Evolutionary conservation across 2,329 filamentous ascomycete species (phyloP), one percentile per base, ranked within the genome.

Genomic region (Phialemonium atrogriseum): DNA sequence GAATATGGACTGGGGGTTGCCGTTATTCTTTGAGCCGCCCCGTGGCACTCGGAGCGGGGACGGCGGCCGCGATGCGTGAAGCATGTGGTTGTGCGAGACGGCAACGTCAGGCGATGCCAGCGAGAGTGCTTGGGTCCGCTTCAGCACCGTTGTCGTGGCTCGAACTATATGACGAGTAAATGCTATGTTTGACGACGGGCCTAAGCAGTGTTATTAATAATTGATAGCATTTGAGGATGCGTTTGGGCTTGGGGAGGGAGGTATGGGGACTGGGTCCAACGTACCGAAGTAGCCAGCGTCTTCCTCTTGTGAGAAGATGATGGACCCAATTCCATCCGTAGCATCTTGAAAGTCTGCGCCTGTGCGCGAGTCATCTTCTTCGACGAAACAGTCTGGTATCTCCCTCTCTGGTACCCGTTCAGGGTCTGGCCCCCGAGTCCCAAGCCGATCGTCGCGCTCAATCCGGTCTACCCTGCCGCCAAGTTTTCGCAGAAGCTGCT

Each of bases 161-260:
- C 30, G 20, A 13, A 32, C 30, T 15, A 47, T 46, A 24, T 41
- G 37, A 0, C 45, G 43, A n/a, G 38, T 31, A n/a, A 48, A 47
- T 7, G 46, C 44, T 10, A 47, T 48, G 18, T 48, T 48, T 11
- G 44, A 47, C 7, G 43, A 45, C 1, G 46, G 44, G 3, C 41
- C 41, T 44, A 13, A 7, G n/a, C 17, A 4, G 8, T 6, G 11
- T 35, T 10, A 30, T 24, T 24, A 24, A 13, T 24, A 5, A 10
- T 10, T 24, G 16, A 9, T 9, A 8, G 10, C 7, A n/a, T n/a
- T n/a, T n/a, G n/a, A n/a, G n/a, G n/a, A n/a, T n/a, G 25, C 21
- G n/a, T 23, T 23, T n/a, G 8, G 9, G 9, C 21, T 23, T 9
- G 8, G n/a, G n/a, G n/a, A 23, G 21, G 21, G 21, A 23, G n/a